Evolutionary conservation across 148 eudicot species (phyloP), one percentile per base, ranked within the genome.

Genomic region (Linanthus parryae): DNA sequence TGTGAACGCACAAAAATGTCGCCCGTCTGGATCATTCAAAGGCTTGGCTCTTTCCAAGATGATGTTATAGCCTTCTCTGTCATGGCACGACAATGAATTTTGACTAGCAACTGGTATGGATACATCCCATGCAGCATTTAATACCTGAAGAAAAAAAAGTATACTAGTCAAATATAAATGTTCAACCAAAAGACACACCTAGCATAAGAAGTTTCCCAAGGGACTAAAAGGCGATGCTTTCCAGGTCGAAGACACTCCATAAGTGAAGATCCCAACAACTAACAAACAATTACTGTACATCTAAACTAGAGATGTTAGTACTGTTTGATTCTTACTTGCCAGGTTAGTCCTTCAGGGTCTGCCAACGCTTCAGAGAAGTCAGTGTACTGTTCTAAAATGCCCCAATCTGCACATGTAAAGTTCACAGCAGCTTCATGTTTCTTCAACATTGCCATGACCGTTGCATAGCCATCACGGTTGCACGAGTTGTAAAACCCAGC

Each of bases 291-390:
- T n/a, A n/a, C n/a, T n/a, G n/a, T n/a, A n/a, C n/a, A n/a, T n/a
- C n/a, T n/a, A n/a, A n/a, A n/a, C n/a, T n/a, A n/a, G n/a, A n/a
- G n/a, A n/a, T n/a, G n/a, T n/a, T n/a, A n/a, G n/a, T n/a, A n/a
- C n/a, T n/a, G n/a, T n/a, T n/a, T n/a, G n/a, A n/a, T 28, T 52
- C 94, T 77, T 80, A 94, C 99, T 76, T 94, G 99, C 99, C 99
- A 94, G 52, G 73, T 56, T 44, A 82, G 69, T 52, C 91, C 95
- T 42, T 76, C 91, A 7, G 90, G 85, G 71, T 94, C 91, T 48
- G 85, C 76, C 28, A 73, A 66, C 52, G 94, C 77, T 55, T 81
- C 90, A 6, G 79, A 61, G 63, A 63, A 64, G 64, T 65, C 85
- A 53, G 56, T 59, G 29, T 73, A 73, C 57, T 71, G 76, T 30